Evolutionary conservation across 1,139 yeast genomes (phyloP), one percentile per base, ranked within the genome.

Genomic region (Yamadazyma atmosphaerica): DNA sequence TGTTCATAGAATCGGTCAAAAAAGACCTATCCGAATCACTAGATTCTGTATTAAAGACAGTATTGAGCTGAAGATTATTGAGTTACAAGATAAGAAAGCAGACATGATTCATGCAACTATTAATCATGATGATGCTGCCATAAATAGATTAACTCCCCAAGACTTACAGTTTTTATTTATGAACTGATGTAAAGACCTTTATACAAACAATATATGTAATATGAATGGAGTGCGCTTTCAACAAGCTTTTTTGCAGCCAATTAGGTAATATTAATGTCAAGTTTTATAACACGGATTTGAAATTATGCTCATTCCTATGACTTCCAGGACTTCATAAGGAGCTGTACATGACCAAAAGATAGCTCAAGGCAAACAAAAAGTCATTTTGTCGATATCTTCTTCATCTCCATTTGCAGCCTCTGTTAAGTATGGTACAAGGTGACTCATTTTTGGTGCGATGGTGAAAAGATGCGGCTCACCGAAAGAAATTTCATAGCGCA

Each of bases 21-120:
- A 79, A 53, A 68, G 98, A 46, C 98, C 98, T 0, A 96, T 92
- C n/a, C 77, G 86, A 46, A 89, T 92, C 51, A 88, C 96, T 4
- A 74, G 97, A 35, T 81, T 92, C 54, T 88, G 96, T 52, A 89
- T 92, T 40, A 97, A 89, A 53, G 98, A 92, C 61, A 87, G 96
- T 55, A 94, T 94, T 36, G 99, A 94, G 66, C 85, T 94, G 56
- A 85, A 96, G 60, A 92, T 92, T 50, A 86, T 94, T 37, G 98
- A 92, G 57, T 65, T 92, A 35, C 98, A 92, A 58, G 98, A 92
- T 43, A 94, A 94, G 67, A 92, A 92, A 66, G 98, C 98, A 5
- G 87, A 87, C 52, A 92, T 92, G 99, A 94, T 92, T 44, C 84
- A 87, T 58, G 98, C 98, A 0, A 92, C 98, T 0, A 85, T 92